phyloP scores from a whole-genome alignment of 1,284 basidiomycete genomes.

The Acaromyces ingoldii region DNA sequence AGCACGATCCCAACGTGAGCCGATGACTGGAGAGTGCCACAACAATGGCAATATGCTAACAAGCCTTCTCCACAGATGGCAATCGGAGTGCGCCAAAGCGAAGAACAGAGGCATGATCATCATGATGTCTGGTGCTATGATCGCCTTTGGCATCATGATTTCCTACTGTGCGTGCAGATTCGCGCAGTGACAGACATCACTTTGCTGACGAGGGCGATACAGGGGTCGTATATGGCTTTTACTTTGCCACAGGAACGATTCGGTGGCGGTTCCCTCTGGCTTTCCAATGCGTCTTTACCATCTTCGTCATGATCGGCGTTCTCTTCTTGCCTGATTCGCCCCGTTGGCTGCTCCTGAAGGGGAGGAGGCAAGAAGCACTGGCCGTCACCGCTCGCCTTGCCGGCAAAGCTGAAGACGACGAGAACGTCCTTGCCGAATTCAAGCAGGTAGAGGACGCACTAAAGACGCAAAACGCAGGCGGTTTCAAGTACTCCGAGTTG shows the following conservation, averaged over 20 bases:
- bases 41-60: not conserved
- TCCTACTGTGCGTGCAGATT: no score
- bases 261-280: constrained; percentile 13
- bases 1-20: not conserved
- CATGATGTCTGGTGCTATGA: not conserved
- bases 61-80: not conserved
- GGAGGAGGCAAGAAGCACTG: constrained; percentile 3
- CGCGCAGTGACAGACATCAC: no score
- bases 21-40: not conserved
- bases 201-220: no score
- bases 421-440: not conserved
- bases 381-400: constrained; percentile 7
- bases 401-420: not conserved
- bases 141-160: constrained; percentile 2
- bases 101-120: not conserved
- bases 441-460: constrained; percentile 3
- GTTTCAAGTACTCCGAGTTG: constrained; percentile 6
- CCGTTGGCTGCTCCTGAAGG: constrained; percentile 13
- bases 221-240: constrained; percentile 7
- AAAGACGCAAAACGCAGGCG: constrained; percentile 1
- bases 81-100: not conserved
- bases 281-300: constrained; percentile 9
- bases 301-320: constrained; percentile 11
- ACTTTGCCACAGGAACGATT: not conserved
- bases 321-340: constrained; percentile 14